phyloP scores from a whole-genome alignment of 179 eudicot genomes.

The Drosera spatulata region DNA sequence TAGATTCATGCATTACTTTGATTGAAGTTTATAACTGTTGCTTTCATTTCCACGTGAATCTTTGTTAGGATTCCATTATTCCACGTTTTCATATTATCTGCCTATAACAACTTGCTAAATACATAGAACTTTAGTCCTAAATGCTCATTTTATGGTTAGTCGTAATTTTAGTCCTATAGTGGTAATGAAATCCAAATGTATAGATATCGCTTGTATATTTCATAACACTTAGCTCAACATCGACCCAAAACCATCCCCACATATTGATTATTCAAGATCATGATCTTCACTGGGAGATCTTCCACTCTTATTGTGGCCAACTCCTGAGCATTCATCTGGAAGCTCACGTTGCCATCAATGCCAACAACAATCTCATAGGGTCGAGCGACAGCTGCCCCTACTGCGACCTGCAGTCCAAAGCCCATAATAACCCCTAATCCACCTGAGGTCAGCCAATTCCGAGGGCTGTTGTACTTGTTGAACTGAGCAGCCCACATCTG shows the following conservation, averaged over 20 bases:
- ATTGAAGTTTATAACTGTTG: no score
- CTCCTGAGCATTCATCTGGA: constrained; percentile 85
- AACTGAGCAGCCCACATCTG: constrained; percentile 99
- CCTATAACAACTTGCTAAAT: no score
- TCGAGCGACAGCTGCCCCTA: constrained; percentile 79
- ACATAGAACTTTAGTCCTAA: no score
- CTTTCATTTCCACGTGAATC: no score
- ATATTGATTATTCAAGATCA: constrained; percentile 77
- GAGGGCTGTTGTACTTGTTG: constrained; percentile 64
- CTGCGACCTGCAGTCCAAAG: constrained; percentile 93
- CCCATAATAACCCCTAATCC: constrained; percentile 79
- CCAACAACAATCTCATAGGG: constrained; percentile 79
- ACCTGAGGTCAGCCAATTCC: constrained; percentile 87
- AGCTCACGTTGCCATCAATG: constrained; percentile 90
- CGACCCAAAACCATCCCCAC: constrained; percentile 96
- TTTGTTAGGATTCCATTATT: no score
- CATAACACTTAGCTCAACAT: no score
- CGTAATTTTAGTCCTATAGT: no score
- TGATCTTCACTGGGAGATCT: constrained; percentile 76
- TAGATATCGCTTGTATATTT: no score
- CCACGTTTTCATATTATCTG: no score
- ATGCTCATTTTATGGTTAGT: no score
- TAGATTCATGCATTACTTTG: no score
- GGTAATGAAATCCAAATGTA: no score
- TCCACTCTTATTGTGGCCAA: constrained; percentile 71